These are phyloP conservation scores for Lactarius deliciosus DNA, from an alignment of 768 basidiomycete genomes.

Conservation along the genomic window DNA sequence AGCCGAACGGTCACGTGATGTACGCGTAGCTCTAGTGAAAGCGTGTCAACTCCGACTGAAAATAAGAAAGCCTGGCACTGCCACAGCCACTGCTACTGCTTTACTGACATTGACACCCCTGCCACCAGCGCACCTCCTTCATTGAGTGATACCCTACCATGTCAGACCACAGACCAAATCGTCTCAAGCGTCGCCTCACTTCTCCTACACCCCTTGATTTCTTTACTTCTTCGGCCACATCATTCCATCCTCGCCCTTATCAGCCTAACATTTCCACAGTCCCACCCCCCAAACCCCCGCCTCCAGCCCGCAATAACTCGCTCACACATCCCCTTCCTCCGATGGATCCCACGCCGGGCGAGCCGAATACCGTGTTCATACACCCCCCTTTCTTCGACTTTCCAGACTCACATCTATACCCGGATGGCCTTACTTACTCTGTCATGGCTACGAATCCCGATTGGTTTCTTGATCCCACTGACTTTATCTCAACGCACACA, in stretches of 20 bases:
- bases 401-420: conserved; percentile 57
- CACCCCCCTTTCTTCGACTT: conserved; percentile 72
- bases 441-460: conserved; percentile 73
- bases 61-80: conserved; percentile 14
- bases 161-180: conserved; percentile 23
- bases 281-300: conserved; percentile 26
- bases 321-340: conserved; percentile 30
- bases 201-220: conserved; percentile 53
- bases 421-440: conserved; percentile 69
- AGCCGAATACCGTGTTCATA: conserved; percentile 66
- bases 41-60: conserved; percentile 50
- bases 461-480: conserved; percentile 73
- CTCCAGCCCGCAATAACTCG: conserved; percentile 22
- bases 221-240: conserved; percentile 60
- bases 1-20: conserved; percentile 41
- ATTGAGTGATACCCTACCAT: conserved; percentile 10
- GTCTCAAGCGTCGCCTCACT: conserved; percentile 49
- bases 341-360: conserved; percentile 62
- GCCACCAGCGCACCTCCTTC: conserved; percentile 18
- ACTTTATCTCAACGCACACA: conserved; percentile 53
- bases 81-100: background rate
- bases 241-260: conserved; percentile 68
- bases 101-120: background rate
- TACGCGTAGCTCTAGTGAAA: conserved; percentile 37
- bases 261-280: conserved; percentile 38